These are phyloP conservation scores for Malus sylvestris DNA, from an alignment of 306 rosid genomes.

Conservation along the genomic window DNA sequence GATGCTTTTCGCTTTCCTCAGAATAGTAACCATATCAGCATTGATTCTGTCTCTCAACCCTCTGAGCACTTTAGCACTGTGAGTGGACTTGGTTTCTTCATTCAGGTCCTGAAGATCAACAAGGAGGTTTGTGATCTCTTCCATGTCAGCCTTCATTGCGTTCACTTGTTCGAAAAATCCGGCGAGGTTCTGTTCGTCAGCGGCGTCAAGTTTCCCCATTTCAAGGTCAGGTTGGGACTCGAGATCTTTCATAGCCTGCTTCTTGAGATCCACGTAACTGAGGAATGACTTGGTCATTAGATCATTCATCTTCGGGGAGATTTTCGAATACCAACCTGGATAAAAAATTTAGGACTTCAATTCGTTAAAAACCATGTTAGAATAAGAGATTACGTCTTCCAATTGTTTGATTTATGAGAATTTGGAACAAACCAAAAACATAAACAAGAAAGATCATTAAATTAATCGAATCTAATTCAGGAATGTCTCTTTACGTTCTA, in stretches of 20 bases:
- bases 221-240: background rate
- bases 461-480: background rate
- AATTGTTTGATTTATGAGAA: background rate
- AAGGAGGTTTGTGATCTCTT: constrained; percentile 12
- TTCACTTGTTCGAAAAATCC: background rate
- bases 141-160: background rate
- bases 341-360: background rate
- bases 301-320: constrained; percentile 10
- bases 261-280: background rate
- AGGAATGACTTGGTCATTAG: constrained; percentile 10
- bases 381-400: background rate
- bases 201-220: background rate
- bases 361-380: background rate
- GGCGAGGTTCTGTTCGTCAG: background rate
- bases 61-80: constrained; percentile 10
- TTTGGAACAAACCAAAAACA: background rate
- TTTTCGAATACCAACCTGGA: background rate
- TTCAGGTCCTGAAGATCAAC: constrained; percentile 15
- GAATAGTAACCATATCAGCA: constrained; percentile 9
- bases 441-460: background rate
- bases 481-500: background rate
- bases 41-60: constrained; percentile 17
- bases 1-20: constrained; percentile 8
- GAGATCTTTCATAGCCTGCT: background rate
- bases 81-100: constrained; percentile 17